Conservation (phyloP, 2,329 filamentous ascomycete species). For the Neopestalotiopsis sp. region DNA sequence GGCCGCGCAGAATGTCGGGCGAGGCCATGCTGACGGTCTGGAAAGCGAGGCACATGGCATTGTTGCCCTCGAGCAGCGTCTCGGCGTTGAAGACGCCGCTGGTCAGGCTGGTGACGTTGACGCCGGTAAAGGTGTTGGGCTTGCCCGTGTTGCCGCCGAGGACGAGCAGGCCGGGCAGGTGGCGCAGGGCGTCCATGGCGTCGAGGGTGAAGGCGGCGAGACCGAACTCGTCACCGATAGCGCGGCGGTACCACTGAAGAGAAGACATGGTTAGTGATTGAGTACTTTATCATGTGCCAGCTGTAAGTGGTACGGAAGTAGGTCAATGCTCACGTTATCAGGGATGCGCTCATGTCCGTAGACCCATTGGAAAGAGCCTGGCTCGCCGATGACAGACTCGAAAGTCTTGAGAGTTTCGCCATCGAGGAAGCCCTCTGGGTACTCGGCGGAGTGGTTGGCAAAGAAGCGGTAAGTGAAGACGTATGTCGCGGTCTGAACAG, state of each 20-base stretch:
- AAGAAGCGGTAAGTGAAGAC: conserved; percentile 47
- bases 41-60: conserved; percentile 38
- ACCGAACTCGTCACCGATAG: conserved; percentile 5
- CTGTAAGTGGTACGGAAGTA: conserved; percentile 15
- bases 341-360: conserved; percentile 44
- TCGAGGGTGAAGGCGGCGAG: conserved; percentile 6
- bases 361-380: neutral
- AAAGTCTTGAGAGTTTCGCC: neutral
- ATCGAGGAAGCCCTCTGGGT: conserved; percentile 8
- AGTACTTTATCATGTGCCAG: neutral
- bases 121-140: conserved; percentile 31
- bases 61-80: conserved; percentile 37
- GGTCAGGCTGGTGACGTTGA: conserved; percentile 33
- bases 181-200: conserved; percentile 22
- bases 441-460: conserved; percentile 43
- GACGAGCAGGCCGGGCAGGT: conserved; percentile 27
- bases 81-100: conserved; percentile 31
- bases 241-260: conserved; percentile 8
- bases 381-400: neutral
- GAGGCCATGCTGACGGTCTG: neutral
- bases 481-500: conserved; percentile 56
- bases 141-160: conserved; percentile 36
- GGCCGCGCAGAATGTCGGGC: neutral
- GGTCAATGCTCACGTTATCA: conserved; percentile 31
- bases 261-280: neutral